Percentiles rank a stretch among this genome's conserved stretches.
phyloP scores from a whole-genome alignment of 2,329 filamentous ascomycete species.

The Beauveria asiatica region DNA sequence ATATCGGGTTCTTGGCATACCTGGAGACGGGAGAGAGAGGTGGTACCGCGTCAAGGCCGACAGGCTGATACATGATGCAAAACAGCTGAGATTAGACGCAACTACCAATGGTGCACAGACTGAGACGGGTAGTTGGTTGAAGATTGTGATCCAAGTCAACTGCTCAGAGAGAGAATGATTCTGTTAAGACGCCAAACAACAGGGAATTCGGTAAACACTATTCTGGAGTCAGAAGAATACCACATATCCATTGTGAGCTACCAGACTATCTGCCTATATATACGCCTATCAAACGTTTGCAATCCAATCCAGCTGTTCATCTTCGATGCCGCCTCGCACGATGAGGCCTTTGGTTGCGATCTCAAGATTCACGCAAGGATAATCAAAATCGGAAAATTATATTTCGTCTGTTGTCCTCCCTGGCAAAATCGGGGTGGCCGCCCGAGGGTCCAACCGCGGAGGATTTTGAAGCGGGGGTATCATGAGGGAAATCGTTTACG shows the following conservation, averaged over 20 bases:
- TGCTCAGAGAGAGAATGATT: background rate
- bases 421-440: background rate
- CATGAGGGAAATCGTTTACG: background rate
- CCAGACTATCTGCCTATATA: background rate
- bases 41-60: slow-evolving; percentile 4
- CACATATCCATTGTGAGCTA: background rate
- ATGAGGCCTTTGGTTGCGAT: background rate
- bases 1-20: background rate
- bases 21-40: slow-evolving; percentile 7
- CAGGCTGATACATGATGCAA: slow-evolving; percentile 4
- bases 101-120: background rate
- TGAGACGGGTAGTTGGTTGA: background rate
- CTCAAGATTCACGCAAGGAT: background rate
- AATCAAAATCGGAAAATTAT: background rate
- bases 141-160: too few relatives aligned
- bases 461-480: background rate
- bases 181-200: background rate
- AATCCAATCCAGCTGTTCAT: background rate
- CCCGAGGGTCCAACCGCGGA: background rate
- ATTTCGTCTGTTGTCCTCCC: background rate
- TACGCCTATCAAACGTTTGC: background rate
- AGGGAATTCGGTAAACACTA: background rate
- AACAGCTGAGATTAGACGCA: background rate
- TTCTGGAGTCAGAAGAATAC: background rate
- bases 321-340: background rate